Base-by-base conservation (phyloP, 306 rosid species). In the Quercus dentata region DNA sequence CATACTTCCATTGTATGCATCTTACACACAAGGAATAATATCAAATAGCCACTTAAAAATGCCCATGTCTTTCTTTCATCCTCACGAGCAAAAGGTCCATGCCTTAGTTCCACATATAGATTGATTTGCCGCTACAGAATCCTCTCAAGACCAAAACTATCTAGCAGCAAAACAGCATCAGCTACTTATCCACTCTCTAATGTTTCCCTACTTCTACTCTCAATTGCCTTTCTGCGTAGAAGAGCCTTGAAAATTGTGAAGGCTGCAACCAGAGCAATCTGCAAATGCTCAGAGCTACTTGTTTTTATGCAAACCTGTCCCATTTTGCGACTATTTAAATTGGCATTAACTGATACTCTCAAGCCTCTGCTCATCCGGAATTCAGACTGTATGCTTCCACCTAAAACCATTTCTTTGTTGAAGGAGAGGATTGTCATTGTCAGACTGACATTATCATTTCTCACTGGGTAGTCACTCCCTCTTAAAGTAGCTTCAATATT, bases 271-370 rank as follows among this genome's bases (percentile, higher is more conserved):
- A 92, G 75, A 38, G 93, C 92, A 76, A 96, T 86, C 69, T 88
- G 99, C 82, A 91, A 81, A 88, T 93, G 92, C 82, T 93, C 99
- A 73, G 89, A 83, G 88, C 97, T 93, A 79, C 92, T 90, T 14
- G 76, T 80, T 81, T 91, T 96, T 30, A 93, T 76, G 83, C 93
- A 83, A 69, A 96, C 55, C 85, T 91, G 87, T 74, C 99, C 99
- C 98, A 91, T 96, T 81, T 87, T 88, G 67, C 86, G 98, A 81
- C 89, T 96, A 84, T 91, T 96, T 76, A 96, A 81, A 88, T 90
- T 91, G 76, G 93, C 97, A 81, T 89, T 89, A 46, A 91, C 83
- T 1, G 97, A 79, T 73, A 89, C 69, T 79, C 79, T 91, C 86
- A 84, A 58, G 88, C 81, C 88, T 77, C 94, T 85, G 77, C 87